phyloP scores from a whole-genome alignment of 768 basidiomycete species.

The Trichaptum fuscoviolaceum region DNA sequence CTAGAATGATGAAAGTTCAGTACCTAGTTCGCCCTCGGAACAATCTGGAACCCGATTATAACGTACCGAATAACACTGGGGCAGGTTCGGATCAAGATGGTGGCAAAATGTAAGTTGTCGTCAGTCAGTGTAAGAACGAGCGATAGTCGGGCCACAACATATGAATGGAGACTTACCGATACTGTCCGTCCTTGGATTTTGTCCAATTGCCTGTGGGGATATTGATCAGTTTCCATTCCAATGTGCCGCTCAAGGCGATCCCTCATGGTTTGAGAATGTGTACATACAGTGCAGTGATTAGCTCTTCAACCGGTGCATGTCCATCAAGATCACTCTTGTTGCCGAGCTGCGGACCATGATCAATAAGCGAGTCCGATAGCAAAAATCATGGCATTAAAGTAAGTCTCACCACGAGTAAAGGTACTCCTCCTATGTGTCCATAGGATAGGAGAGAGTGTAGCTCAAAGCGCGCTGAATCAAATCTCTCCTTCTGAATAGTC shows the following conservation, averaged over 20 bases:
- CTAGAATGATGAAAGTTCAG: constrained; percentile 34
- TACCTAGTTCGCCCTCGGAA: background rate
- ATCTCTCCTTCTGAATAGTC: constrained; percentile 59
- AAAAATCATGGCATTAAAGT: constrained; percentile 24
- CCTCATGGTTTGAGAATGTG: constrained; percentile 1
- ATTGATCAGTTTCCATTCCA: background rate
- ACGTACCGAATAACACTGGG: constrained; percentile 75
- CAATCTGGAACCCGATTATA: background rate
- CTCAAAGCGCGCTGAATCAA: constrained; percentile 80
- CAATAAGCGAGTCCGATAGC: background rate
- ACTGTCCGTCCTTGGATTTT: constrained; percentile 77
- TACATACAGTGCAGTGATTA: constrained; percentile 72
- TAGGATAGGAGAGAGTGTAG: constrained; percentile 74
- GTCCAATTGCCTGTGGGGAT: constrained; percentile 55
- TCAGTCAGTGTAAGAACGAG: constrained; percentile 4
- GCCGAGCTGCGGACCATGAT: constrained; percentile 54
- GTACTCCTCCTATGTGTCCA: constrained; percentile 61
- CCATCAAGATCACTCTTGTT: constrained; percentile 88
- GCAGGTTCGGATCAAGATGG: constrained; percentile 1
- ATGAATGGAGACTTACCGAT: constrained; percentile 53
- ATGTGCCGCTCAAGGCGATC: background rate
- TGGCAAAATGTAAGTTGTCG: background rate
- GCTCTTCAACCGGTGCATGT: constrained; percentile 74
- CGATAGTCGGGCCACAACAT: constrained; percentile 5
- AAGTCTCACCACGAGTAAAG: constrained; percentile 63